Evolutionary conservation across 371 early-diverging fungal genomes (phyloP).

Genomic region (Mucor circinelloides): DNA sequence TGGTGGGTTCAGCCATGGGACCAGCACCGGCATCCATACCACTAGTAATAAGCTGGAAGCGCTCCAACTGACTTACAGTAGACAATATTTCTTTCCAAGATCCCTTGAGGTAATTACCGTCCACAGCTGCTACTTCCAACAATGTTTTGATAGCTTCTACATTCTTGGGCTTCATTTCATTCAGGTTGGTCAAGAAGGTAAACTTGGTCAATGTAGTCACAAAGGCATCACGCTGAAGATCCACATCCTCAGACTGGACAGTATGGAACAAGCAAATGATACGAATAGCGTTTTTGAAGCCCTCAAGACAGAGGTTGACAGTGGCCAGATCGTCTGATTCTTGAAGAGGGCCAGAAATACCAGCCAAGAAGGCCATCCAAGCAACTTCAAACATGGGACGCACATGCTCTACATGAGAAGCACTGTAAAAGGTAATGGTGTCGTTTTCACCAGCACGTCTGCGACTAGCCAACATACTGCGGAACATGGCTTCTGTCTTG

Average conservation of each 20-base stretch:
- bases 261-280: conserved; percentile 79
- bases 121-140: conserved; percentile 80
- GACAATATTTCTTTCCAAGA: conserved; percentile 89
- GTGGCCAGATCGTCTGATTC: conserved; percentile 77
- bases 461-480: conserved; percentile 51
- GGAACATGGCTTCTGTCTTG: conserved; percentile 61
- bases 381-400: conserved; percentile 90
- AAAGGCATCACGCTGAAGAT: conserved; percentile 87
- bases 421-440: conserved; percentile 63
- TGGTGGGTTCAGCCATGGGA: conserved; percentile 34
- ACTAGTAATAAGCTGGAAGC: conserved; percentile 66
- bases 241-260: conserved; percentile 72
- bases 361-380: conserved; percentile 91
- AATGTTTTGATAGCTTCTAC: conserved; percentile 85
- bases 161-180: conserved; percentile 85
- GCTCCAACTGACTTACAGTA: conserved; percentile 88
- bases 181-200: conserved; percentile 78
- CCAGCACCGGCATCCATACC: conserved; percentile 48
- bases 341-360: conserved; percentile 84
- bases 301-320: conserved; percentile 72
- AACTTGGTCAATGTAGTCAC: conserved; percentile 88
- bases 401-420: conserved; percentile 86
- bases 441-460: conserved; percentile 47
- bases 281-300: conserved; percentile 80
- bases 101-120: conserved; percentile 82